A percentile compares a stretch with the other conserved stretches of the same genome.
These are phyloP conservation scores for Blastomyces parvus DNA, from an alignment of 2,329 filamentous ascomycete species.

Conservation along the genomic window DNA sequence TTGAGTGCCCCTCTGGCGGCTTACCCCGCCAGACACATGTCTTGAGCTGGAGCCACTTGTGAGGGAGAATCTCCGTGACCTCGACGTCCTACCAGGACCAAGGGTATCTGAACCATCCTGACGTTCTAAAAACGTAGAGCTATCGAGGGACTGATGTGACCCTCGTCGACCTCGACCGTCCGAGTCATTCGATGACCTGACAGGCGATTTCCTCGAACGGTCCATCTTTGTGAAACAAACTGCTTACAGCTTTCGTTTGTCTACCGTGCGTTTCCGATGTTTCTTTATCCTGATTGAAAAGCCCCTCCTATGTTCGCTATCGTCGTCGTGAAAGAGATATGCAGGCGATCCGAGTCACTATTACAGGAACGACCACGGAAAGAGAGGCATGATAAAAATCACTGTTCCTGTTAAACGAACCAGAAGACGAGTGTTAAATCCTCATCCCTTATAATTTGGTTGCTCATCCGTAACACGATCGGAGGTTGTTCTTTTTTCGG, in stretches of 20 bases:
- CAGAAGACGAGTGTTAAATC: background rate
- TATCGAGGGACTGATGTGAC: conserved; percentile 8
- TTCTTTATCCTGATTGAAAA: background rate
- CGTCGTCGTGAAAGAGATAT: background rate
- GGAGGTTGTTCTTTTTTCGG: background rate
- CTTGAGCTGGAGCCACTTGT: conserved; percentile 12
- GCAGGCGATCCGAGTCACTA: background rate
- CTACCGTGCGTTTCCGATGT: background rate
- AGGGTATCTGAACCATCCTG: conserved; percentile 4
- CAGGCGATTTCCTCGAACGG: conserved; percentile 1
- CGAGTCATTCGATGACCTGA: conserved; percentile 12
- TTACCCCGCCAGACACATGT: conserved; percentile 12
- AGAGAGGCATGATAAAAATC: conserved; percentile 4
- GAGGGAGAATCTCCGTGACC: conserved; percentile 11
- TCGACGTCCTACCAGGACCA: conserved; percentile 3
- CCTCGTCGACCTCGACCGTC: conserved; percentile 13
- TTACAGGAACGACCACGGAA: conserved; percentile 2
- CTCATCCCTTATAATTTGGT: conserved; percentile 5
- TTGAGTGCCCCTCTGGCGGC: conserved; percentile 14
- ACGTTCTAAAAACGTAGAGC: background rate
- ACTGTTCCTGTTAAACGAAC: conserved; percentile 5
- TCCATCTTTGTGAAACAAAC: conserved; percentile 9
- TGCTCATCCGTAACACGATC: background rate
- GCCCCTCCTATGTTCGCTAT: background rate
- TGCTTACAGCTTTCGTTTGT: background rate